Evolutionary conservation across 2,329 filamentous ascomycete species (phyloP).

Genomic region (Hymenoscyphus fraxineus): DNA sequence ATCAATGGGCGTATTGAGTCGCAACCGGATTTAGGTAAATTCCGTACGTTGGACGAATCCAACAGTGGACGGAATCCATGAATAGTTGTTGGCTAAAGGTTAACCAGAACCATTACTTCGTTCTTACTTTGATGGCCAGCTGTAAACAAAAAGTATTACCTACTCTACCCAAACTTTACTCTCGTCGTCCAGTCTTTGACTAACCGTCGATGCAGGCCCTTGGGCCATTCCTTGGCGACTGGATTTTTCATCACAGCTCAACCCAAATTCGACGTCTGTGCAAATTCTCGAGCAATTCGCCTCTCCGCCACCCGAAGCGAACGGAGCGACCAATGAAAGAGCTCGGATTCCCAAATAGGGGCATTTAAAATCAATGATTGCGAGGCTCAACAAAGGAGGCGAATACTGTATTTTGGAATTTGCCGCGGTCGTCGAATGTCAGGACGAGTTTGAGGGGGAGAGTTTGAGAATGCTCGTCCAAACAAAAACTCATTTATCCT

Average conservation of each 20-base stretch:
- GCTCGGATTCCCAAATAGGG: background rate
- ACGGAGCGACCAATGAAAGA: background rate
- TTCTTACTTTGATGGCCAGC: too few species aligned
- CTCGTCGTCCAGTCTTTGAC: background rate
- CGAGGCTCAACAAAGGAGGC: background rate
- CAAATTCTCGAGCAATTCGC: slow-evolving; percentile 9
- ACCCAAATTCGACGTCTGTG: slow-evolving; percentile 31
- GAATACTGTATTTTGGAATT: too few species aligned
- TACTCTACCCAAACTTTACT: background rate
- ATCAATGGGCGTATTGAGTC: background rate
- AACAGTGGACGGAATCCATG: too few species aligned
- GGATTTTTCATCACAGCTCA: slow-evolving; percentile 10
- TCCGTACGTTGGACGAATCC: background rate
- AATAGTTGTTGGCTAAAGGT: background rate
- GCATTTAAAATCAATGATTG: background rate
- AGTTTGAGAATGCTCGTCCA: background rate
- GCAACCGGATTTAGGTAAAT: background rate
- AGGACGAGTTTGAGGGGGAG: too few species aligned
- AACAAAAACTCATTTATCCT: background rate
- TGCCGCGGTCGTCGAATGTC: too few species aligned
- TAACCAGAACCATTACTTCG: background rate
- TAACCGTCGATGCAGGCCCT: background rate
- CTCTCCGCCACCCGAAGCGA: background rate
- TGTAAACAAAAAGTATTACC: too few species aligned
- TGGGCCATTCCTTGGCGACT: background rate